A percentile compares a stretch with the other conserved stretches of the same genome.
Evolutionary conservation across 257 asterid genomes (phyloP).

Genomic region (Ocimum tenuiflorum): DNA sequence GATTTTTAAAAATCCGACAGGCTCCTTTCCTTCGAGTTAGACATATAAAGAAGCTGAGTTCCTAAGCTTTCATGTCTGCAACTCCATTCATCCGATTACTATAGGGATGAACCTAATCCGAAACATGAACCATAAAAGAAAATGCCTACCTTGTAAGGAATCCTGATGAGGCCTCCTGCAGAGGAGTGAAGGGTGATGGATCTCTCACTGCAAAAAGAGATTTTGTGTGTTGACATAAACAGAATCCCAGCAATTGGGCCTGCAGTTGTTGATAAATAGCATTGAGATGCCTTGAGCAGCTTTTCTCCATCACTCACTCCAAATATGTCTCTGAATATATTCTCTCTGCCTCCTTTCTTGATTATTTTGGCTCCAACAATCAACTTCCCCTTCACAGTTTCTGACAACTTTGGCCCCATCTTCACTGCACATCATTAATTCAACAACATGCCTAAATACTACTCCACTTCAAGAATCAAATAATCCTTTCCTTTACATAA

Average conservation of each 20-base stretch:
- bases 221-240: conserved; percentile 55
- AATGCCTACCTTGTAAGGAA: conserved; percentile 62
- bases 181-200: conserved; percentile 45
- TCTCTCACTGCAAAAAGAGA: conserved; percentile 77
- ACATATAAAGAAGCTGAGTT: no score
- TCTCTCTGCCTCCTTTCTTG: conserved; percentile 66
- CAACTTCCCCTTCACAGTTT: conserved; percentile 78
- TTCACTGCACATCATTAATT: conserved; percentile 28
- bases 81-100: no score
- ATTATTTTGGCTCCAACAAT: conserved; percentile 65
- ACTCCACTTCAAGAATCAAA: no score
- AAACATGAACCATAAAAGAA: background rate
- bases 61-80: no score
- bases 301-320: conserved; percentile 46
- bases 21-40: no score
- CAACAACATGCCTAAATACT: background rate
- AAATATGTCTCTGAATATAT: conserved; percentile 53
- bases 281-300: conserved; percentile 51
- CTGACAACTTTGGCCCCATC: conserved; percentile 64
- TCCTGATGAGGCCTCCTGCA: conserved; percentile 33
- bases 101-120: no score
- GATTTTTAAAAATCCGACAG: no score
- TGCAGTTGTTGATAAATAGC: conserved; percentile 73
- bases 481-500: background rate
- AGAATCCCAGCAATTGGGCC: conserved; percentile 89